Conservation (phyloP, 371 early-diverging fungal genomes). For the Batkoa obscura region DNA sequence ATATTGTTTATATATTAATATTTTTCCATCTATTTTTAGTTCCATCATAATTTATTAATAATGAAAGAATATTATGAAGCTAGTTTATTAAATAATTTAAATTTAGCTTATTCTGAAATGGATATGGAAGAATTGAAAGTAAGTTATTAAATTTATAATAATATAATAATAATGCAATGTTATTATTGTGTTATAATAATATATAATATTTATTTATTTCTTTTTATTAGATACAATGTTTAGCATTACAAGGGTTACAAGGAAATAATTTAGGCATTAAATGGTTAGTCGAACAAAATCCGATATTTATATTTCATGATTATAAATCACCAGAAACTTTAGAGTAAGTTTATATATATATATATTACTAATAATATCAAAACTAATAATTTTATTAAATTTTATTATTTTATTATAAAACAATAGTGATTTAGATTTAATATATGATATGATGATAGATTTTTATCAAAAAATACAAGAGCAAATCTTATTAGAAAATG, state of each 20-base stretch:
- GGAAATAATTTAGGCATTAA: neutral
- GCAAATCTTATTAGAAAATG: neutral
- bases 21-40: neutral
- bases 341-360: no score
- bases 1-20: no score
- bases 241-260: neutral
- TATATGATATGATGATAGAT: neutral
- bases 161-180: no score
- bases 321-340: neutral
- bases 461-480: neutral
- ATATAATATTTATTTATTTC: neutral
- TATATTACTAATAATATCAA: no score
- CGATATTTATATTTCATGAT: neutral
- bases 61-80: neutral
- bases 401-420: no score
- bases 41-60: neutral
- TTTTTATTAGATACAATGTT: neutral
- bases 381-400: no score
- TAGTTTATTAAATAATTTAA: neutral
- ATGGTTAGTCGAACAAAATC: constrained; percentile 2
- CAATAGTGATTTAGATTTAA: neutral
- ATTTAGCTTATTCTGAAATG: neutral
- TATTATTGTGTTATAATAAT: no score
- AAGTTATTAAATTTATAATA: no score
- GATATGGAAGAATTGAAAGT: constrained; percentile 2